These are phyloP conservation scores for Nakazawaea wyomingensis DNA, from an alignment of 805 yeast genomes.

Conservation along the genomic window DNA sequence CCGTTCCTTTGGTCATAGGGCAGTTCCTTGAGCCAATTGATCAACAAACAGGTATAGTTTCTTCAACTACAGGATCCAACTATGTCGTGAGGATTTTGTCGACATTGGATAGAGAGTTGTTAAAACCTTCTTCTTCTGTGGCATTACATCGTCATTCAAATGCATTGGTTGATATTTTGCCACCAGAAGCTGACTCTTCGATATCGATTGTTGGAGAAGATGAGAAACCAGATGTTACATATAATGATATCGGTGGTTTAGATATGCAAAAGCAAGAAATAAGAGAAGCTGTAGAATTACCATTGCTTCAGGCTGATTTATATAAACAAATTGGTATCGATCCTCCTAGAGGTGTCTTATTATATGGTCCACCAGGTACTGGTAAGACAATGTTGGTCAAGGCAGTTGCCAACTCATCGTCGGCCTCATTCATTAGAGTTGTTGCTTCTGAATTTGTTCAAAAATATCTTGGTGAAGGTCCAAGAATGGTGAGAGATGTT, in stretches of 20 bases:
- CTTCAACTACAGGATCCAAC: slow-evolving; percentile 96
- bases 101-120: slow-evolving; percentile 88
- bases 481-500: slow-evolving; percentile 98
- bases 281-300: slow-evolving; percentile 96
- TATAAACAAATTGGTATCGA: slow-evolving; percentile 98
- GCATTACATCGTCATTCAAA: slow-evolving; percentile 98
- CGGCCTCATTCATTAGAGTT: slow-evolving; percentile 93
- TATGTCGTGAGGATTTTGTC: slow-evolving; percentile 94
- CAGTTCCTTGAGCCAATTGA: slow-evolving; percentile 97
- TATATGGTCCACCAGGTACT: slow-evolving; percentile 99
- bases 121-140: slow-evolving; percentile 92
- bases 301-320: slow-evolving; percentile 90
- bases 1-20: slow-evolving; percentile 97
- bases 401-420: slow-evolving; percentile 95
- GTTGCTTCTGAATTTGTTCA: slow-evolving; percentile 98
- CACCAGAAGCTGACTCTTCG: slow-evolving; percentile 97
- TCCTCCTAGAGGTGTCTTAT: slow-evolving; percentile 95
- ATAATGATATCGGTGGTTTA: slow-evolving; percentile 97
- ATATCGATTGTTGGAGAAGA: slow-evolving; percentile 92
- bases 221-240: slow-evolving; percentile 88
- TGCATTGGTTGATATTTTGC: slow-evolving; percentile 93
- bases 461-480: slow-evolving; percentile 98
- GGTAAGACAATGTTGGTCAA: slow-evolving; percentile 99
- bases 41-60: slow-evolving; percentile 92
- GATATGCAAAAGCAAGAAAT: slow-evolving; percentile 99